These are phyloP conservation scores for Fomitopsis palustris DNA, from an alignment of 1,284 basidiomycete genomes.

Conservation along the genomic window DNA sequence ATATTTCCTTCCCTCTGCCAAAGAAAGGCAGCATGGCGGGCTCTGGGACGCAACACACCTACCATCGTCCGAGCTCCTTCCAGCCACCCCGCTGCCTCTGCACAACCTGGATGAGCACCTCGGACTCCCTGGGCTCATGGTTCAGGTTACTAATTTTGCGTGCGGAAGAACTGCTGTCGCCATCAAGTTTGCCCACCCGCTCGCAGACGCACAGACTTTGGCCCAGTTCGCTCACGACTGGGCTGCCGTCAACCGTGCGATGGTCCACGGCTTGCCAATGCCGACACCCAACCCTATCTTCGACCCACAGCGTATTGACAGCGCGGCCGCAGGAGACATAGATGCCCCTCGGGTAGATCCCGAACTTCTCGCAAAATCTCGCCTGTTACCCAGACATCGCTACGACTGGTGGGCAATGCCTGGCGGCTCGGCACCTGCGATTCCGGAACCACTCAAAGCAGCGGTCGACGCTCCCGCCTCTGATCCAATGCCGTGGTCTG, in stretches of 20 bases:
- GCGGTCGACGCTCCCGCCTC: constrained; percentile 22
- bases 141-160: constrained; percentile 36
- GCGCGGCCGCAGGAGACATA: constrained; percentile 30
- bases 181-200: constrained; percentile 32
- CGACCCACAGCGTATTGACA: constrained; percentile 32
- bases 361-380: constrained; percentile 23
- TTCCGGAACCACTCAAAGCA: constrained; percentile 19
- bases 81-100: constrained; percentile 24
- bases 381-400: constrained; percentile 30
- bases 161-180: constrained; percentile 22
- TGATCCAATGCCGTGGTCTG: constrained; percentile 32
- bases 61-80: constrained; percentile 18
- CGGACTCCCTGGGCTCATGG: constrained; percentile 26
- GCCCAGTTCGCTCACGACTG: constrained; percentile 37
- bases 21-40: constrained; percentile 13
- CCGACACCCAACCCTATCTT: constrained; percentile 28
- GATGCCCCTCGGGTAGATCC: constrained; percentile 24
- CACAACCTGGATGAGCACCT: constrained; percentile 18
- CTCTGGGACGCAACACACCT: constrained; percentile 17
- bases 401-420: constrained; percentile 37
- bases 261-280: background rate
- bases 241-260: constrained; percentile 28
- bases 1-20: constrained; percentile 21
- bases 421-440: constrained; percentile 21
- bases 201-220: constrained; percentile 39